phyloP scores from a whole-genome alignment of 345 rosid genomes.

The Luvunga scandens region DNA sequence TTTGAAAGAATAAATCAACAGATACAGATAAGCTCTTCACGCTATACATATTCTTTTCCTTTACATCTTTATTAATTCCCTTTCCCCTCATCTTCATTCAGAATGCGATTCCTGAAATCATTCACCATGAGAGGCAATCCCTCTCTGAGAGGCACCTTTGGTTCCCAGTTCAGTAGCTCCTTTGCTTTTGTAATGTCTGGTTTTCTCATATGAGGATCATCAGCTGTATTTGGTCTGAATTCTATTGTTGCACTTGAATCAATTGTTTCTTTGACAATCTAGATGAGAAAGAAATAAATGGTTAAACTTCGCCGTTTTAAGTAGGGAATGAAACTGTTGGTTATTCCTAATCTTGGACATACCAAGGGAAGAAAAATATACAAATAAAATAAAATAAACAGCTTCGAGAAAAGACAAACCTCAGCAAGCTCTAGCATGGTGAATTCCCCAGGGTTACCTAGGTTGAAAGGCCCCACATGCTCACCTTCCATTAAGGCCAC shows the following conservation, averaged over 20 bases:
- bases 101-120: constrained; percentile 80
- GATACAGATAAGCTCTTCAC: constrained; percentile 27
- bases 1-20: constrained; percentile 26
- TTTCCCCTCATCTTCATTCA: constrained; percentile 84
- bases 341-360: neutral
- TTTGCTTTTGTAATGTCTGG: constrained; percentile 94
- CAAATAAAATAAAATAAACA: neutral
- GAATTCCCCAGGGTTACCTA: constrained; percentile 98
- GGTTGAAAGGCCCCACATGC: constrained; percentile 93
- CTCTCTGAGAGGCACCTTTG: constrained; percentile 69
- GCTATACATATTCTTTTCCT: constrained; percentile 36
- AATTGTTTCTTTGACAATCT: constrained; percentile 93
- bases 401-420: constrained; percentile 43
- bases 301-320: neutral
- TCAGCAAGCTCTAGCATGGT: constrained; percentile 98
- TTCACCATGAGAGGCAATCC: constrained; percentile 96
- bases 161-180: constrained; percentile 90
- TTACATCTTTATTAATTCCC: constrained; percentile 26
- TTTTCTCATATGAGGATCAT: constrained; percentile 95
- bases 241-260: constrained; percentile 93
- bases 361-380: neutral
- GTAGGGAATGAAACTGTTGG: neutral
- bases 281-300: neutral
- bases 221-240: constrained; percentile 85
- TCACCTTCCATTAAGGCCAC: constrained; percentile 90